phyloP scores from a whole-genome alignment of 768 basidiomycete species.

The Trametes cingulata region DNA sequence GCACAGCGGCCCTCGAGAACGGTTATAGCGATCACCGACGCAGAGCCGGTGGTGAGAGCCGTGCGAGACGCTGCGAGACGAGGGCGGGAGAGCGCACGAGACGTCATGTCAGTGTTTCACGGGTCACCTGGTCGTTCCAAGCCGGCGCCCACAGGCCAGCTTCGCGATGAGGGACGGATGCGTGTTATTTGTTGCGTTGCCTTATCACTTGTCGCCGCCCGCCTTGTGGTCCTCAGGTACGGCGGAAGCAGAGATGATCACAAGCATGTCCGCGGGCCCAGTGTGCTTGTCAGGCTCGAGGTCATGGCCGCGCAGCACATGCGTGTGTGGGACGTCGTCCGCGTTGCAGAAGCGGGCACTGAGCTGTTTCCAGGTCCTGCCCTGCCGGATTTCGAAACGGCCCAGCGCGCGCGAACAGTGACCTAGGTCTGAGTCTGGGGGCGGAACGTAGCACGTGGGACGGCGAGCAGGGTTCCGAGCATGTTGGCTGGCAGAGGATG shows the following conservation, averaged over 20 bases:
- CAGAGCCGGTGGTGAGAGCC: neutral
- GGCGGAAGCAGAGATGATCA: constrained; percentile 8
- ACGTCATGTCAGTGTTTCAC: neutral
- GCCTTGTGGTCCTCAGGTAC: constrained; percentile 21
- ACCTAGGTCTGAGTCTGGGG: too few relatives aligned
- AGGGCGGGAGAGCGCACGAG: neutral
- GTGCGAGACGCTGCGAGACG: neutral
- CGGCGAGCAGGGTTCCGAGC: constrained; percentile 5
- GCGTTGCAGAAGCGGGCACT: neutral
- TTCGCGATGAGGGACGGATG: constrained; percentile 2
- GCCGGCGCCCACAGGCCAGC: neutral
- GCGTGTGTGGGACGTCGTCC: constrained; percentile 1
- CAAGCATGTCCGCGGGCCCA: constrained; percentile 1
- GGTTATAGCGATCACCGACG: neutral
- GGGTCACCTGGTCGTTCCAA: constrained; percentile 9
- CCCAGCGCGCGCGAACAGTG: neutral
- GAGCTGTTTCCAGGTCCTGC: neutral
- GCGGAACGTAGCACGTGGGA: neutral
- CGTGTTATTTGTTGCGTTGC: neutral
- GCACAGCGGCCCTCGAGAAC: neutral
- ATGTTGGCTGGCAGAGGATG: constrained; percentile 12
- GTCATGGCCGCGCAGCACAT: constrained; percentile 2
- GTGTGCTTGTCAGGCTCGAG: neutral
- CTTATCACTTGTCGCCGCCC: constrained; percentile 5
- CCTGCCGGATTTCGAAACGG: neutral